phyloP scores from a whole-genome alignment of 208 protist genomes.

The Vickermania ingenoplastis region DNA sequence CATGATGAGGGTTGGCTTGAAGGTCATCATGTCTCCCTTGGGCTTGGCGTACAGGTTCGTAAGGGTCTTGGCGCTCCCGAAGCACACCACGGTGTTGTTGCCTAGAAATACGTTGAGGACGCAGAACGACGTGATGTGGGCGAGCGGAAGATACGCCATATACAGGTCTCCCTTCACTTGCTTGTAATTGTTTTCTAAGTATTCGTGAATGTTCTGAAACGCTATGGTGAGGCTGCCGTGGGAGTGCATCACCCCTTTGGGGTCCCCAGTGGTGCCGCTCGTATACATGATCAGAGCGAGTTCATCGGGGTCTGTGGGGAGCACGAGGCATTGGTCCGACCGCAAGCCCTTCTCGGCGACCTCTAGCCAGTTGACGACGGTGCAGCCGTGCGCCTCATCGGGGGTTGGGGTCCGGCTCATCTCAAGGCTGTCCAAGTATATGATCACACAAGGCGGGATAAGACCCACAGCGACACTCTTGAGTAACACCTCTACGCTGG shows the following conservation, averaged over 20 bases:
- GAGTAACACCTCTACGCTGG: slow-evolving; percentile 23
- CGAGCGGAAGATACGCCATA: slow-evolving; percentile 50
- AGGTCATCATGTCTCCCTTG: slow-evolving; percentile 30
- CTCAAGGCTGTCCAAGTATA: slow-evolving; percentile 19
- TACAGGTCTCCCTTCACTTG: slow-evolving; percentile 27
- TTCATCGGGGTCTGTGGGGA: slow-evolving; percentile 10
- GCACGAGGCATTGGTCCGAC: neutral
- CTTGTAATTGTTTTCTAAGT: slow-evolving; percentile 16
- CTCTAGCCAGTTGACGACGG: slow-evolving; percentile 11
- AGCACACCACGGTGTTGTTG: slow-evolving; percentile 20
- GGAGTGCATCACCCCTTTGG: slow-evolving; percentile 54
- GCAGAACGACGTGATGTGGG: slow-evolving; percentile 62
- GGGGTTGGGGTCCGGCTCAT: neutral
- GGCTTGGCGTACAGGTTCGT: slow-evolving; percentile 13
- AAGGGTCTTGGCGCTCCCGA: slow-evolving; percentile 27
- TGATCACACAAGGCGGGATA: slow-evolving; percentile 16
- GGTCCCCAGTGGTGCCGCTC: slow-evolving; percentile 49
- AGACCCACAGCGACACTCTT: slow-evolving; percentile 7
- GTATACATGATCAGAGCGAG: slow-evolving; percentile 52
- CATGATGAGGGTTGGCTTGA: slow-evolving; percentile 30
- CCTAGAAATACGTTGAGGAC: slow-evolving; percentile 27
- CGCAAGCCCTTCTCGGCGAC: slow-evolving; percentile 10
- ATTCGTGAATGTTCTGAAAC: slow-evolving; percentile 8
- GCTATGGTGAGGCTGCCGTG: slow-evolving; percentile 21
- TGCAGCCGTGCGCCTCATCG: neutral